Conservation (phyloP, 31 red algal genomes). For the Endocladia muricata region DNA sequence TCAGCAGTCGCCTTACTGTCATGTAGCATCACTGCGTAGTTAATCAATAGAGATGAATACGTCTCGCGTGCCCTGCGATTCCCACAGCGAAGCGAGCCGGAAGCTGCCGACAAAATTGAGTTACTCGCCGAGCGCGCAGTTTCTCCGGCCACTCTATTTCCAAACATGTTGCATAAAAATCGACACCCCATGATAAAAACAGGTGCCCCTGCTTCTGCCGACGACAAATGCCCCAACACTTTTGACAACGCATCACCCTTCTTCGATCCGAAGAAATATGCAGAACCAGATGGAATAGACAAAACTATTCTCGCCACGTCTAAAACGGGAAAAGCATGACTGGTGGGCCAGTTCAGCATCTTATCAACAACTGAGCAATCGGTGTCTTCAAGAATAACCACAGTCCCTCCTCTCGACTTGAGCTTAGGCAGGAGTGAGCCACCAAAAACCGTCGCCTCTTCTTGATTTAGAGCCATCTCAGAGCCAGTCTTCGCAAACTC, state of each 20-base stretch:
- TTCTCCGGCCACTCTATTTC: constrained; percentile 49
- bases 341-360: constrained; percentile 74
- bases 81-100: constrained; percentile 3
- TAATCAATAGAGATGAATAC: constrained; percentile 67
- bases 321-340: constrained; percentile 59
- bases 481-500: constrained; percentile 25
- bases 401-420: constrained; percentile 21
- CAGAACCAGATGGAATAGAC: constrained; percentile 56
- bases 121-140: constrained; percentile 2
- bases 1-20: constrained; percentile 45
- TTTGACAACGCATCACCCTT: constrained; percentile 60
- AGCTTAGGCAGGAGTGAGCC: constrained; percentile 63
- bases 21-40: constrained; percentile 70
- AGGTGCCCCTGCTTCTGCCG: constrained; percentile 37
- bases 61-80: constrained; percentile 59
- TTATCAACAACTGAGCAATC: constrained; percentile 67
- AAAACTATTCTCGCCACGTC: constrained; percentile 73
- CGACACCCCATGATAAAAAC: constrained; percentile 77
- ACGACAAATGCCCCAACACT: constrained; percentile 48
- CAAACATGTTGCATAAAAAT: constrained; percentile 84
- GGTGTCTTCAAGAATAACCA: constrained; percentile 46
- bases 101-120: constrained; percentile 34
- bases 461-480: constrained; percentile 22
- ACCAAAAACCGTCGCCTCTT: constrained; percentile 61
- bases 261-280: constrained; percentile 75